These are phyloP conservation scores for Tolypocladium inflatum DNA, from an alignment of 2,329 filamentous ascomycete species.

Conservation along the genomic window DNA sequence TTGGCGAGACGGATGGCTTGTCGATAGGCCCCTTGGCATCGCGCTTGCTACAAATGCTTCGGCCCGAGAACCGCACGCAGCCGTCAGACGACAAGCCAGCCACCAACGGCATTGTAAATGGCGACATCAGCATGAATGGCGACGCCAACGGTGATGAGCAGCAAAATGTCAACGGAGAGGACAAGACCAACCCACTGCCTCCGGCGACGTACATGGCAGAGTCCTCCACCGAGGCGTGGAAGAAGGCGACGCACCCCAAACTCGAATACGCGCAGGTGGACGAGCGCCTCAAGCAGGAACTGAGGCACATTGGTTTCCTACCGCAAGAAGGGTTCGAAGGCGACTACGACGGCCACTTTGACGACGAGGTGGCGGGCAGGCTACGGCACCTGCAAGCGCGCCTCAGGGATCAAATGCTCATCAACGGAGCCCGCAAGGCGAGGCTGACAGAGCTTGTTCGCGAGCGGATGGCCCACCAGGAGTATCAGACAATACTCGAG, in stretches of 20 bases:
- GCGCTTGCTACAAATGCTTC: slow-evolving; percentile 69
- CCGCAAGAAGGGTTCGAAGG: slow-evolving; percentile 53
- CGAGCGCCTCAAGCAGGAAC: slow-evolving; percentile 81
- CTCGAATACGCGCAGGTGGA: slow-evolving; percentile 82
- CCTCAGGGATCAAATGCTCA: slow-evolving; percentile 71
- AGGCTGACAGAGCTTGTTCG: slow-evolving; percentile 79
- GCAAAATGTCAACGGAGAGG: slow-evolving; percentile 20
- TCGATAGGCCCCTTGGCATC: slow-evolving; percentile 81
- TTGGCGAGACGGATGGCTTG: slow-evolving; percentile 80
- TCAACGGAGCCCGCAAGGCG: slow-evolving; percentile 86
- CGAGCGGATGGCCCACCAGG: slow-evolving; percentile 90
- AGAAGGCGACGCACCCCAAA: slow-evolving; percentile 63
- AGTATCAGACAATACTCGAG: slow-evolving; percentile 93
- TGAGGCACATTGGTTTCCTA: slow-evolving; percentile 83
- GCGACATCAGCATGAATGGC: slow-evolving; percentile 47
- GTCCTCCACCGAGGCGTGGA: slow-evolving; percentile 66
- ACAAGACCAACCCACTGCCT: slow-evolving; percentile 34
- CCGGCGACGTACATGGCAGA: slow-evolving; percentile 76
- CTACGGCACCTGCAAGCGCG: slow-evolving; percentile 76
- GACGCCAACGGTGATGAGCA: slow-evolving; percentile 29
- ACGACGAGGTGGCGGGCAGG: slow-evolving; percentile 89
- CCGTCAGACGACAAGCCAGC: slow-evolving; percentile 47
- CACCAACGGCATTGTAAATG: slow-evolving; percentile 40
- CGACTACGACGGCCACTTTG: slow-evolving; percentile 81
- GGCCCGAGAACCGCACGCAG: slow-evolving; percentile 59